Conservation (phyloP, 2,329 filamentous ascomycete genomes). For the Pleurostoma richardsiae region DNA sequence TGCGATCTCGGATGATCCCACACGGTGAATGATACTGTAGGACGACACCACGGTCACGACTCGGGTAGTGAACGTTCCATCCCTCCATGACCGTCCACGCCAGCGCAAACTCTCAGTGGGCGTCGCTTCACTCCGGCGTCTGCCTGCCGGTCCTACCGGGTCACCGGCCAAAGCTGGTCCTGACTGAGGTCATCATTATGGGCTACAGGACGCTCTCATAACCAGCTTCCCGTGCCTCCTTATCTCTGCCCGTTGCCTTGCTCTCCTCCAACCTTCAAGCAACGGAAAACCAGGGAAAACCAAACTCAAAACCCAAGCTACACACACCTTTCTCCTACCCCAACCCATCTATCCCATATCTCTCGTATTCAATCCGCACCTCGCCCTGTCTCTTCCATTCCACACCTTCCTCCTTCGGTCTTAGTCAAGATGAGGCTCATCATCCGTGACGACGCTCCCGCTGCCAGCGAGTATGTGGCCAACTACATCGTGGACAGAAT, state of each 20-base stretch:
- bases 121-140: too few relatives aligned
- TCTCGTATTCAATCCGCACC: not conserved
- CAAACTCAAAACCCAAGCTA: not conserved
- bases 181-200: constrained; percentile 7
- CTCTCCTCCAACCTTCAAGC: not conserved
- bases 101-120: too few relatives aligned
- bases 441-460: constrained; percentile 58
- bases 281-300: not conserved
- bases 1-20: too few relatives aligned
- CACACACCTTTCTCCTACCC: not conserved
- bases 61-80: constrained; percentile 9
- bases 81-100: not conserved
- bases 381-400: not conserved
- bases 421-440: constrained; percentile 60
- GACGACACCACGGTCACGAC: not conserved
- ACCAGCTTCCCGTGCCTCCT: not conserved
- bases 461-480: constrained; percentile 63
- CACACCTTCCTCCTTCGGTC: not conserved
- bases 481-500: constrained; percentile 72
- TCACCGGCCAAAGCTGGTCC: too few relatives aligned
- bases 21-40: too few relatives aligned
- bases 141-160: too few relatives aligned
- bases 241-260: not conserved
- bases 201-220: not conserved
- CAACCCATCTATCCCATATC: not conserved